Conservation (phyloP, 192 early-diverging fungal genomes). For the Coemansia sp. region DNA sequence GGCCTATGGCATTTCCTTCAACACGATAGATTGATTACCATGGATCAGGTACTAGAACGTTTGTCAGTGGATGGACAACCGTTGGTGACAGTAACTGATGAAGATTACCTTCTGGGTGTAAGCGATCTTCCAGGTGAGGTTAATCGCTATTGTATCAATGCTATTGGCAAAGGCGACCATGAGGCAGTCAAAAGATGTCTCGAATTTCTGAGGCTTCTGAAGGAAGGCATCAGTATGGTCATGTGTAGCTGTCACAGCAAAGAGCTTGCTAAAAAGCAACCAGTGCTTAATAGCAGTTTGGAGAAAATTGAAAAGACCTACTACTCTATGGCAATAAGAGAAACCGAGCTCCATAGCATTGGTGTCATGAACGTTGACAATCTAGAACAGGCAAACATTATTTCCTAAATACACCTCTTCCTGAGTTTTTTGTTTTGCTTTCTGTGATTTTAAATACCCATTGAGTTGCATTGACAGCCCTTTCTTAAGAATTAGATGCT, state of each 20-base stretch:
- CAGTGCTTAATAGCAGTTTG: constrained; percentile 46
- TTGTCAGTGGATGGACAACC: constrained; percentile 9
- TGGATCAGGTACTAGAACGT: constrained; percentile 32
- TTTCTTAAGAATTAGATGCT: constrained; percentile 13
- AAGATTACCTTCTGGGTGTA: constrained; percentile 58
- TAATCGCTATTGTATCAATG: constrained; percentile 60
- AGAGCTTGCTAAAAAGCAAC: constrained; percentile 40
- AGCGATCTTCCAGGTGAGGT: constrained; percentile 62
- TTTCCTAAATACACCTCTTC: not conserved
- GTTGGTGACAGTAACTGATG: constrained; percentile 29
- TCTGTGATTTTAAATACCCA: not conserved
- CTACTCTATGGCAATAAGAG: constrained; percentile 47
- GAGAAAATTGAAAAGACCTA: constrained; percentile 46
- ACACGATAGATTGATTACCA: constrained; percentile 30
- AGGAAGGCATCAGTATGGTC: constrained; percentile 38
- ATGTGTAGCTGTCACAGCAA: constrained; percentile 10
- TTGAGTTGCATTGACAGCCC: not conserved
- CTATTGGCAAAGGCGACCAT: constrained; percentile 50
- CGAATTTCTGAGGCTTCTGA: constrained; percentile 46
- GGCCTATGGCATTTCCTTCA: constrained; percentile 47
- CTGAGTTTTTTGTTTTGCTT: not conserved
- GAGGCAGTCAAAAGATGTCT: constrained; percentile 43
- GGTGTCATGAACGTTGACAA: not conserved
- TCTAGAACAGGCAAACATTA: not conserved
- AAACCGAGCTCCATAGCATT: constrained; percentile 26